These are phyloP conservation scores for Debaryomyces tyrocola DNA, from an alignment of 805 yeast species.

Conservation along the genomic window DNA sequence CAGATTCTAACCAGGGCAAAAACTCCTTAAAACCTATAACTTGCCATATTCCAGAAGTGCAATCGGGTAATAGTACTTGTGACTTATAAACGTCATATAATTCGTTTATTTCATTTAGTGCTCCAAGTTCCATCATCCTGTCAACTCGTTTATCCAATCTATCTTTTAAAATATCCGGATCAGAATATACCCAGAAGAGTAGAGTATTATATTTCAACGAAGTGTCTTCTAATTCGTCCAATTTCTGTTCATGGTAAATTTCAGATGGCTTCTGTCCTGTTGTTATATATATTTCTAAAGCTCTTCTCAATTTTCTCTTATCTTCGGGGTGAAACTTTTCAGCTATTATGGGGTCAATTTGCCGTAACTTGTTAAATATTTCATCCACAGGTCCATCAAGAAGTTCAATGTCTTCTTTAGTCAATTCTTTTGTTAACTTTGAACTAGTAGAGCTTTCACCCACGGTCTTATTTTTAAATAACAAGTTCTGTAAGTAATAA, in stretches of 20 bases:
- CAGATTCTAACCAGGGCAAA: slow-evolving; percentile 58
- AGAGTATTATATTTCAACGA: slow-evolving; percentile 60
- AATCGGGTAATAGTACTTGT: slow-evolving; percentile 41
- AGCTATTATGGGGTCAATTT: slow-evolving; percentile 70
- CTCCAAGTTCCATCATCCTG: slow-evolving; percentile 73
- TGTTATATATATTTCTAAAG: slow-evolving; percentile 72
- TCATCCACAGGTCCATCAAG: slow-evolving; percentile 56
- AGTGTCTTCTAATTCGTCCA: slow-evolving; percentile 41
- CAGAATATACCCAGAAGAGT: slow-evolving; percentile 81
- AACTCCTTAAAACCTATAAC: slow-evolving; percentile 93
- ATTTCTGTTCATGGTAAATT: slow-evolving; percentile 61
- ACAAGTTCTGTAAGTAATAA: slow-evolving; percentile 78
- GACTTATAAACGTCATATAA: slow-evolving; percentile 48
- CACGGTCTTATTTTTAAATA: slow-evolving; percentile 70
- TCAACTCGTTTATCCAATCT: slow-evolving; percentile 83
- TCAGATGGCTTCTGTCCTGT: slow-evolving; percentile 72
- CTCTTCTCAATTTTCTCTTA: slow-evolving; percentile 71
- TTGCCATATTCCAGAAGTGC: slow-evolving; percentile 85
- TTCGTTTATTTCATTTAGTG: slow-evolving; percentile 63
- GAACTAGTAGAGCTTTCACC: slow-evolving; percentile 21
- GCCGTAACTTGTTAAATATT: slow-evolving; percentile 48
- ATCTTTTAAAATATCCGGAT: slow-evolving; percentile 51
- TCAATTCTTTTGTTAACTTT: slow-evolving; percentile 26
- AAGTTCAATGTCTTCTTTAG: slow-evolving; percentile 32
- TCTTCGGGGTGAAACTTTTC: slow-evolving; percentile 92